Percentiles rank a stretch among this genome's conserved stretches.
Conservation (phyloP, 2,329 filamentous ascomycete species). For the Fonsecaea erecta region DNA sequence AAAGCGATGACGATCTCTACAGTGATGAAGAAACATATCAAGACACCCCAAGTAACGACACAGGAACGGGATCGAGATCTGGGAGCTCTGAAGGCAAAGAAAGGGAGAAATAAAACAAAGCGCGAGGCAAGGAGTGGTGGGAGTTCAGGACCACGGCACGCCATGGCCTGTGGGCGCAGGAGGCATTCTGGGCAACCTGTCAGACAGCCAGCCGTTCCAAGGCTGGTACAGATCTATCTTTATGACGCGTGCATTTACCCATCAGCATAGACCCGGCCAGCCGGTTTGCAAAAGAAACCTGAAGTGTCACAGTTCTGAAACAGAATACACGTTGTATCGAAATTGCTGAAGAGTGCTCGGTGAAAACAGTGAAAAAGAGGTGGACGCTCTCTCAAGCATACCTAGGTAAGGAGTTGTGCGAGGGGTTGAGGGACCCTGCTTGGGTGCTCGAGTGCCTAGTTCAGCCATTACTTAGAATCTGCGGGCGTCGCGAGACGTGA, state of each 20-base stretch:
- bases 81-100: constrained; percentile 30
- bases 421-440: background rate
- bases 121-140: background rate
- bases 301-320: background rate
- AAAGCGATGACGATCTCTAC: constrained; percentile 72
- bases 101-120: constrained; percentile 26
- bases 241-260: constrained; percentile 7
- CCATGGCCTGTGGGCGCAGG: background rate
- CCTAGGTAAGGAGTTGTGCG: too few relatives aligned
- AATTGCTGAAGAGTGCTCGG: background rate
- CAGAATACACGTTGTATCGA: background rate
- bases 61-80: constrained; percentile 32
- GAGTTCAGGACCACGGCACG: constrained; percentile 5
- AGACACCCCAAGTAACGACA: constrained; percentile 38
- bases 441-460: constrained; percentile 1
- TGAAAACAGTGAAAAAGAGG: background rate
- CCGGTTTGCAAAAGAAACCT: background rate
- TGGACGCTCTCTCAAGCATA: too few relatives aligned
- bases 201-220: background rate
- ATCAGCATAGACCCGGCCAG: background rate
- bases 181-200: constrained; percentile 1
- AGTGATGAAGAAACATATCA: constrained; percentile 48
- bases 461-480: constrained; percentile 1
- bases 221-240: constrained; percentile 17
- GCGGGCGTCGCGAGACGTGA: constrained; percentile 5